Base-by-base conservation (phyloP, 2,329 filamentous ascomycete species). In the Alternaria panax region DNA sequence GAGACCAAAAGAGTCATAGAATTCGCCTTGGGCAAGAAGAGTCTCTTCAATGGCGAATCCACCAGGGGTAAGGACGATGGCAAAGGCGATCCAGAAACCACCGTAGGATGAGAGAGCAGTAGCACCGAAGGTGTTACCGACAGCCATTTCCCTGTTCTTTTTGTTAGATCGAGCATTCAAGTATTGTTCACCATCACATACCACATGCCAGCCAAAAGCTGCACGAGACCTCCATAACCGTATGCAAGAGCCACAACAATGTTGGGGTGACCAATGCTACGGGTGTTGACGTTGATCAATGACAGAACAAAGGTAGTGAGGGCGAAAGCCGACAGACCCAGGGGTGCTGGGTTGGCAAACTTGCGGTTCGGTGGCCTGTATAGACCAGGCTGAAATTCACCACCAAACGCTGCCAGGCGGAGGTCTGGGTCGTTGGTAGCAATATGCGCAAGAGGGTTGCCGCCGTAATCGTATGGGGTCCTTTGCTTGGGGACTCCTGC, bases 291-390 rank as follows among this genome's bases (percentile, higher is more conserved):
- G 66, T 84, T 84, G 75, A 84, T 82, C 48, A 80, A 68, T 5
- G 81, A 82, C 53, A 90, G 81, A 14, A 87, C 81, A 70, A 90
- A 88, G 9, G 87, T 89, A 9, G 88, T 89, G 64, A 88, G 72
- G n/a, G 87, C 86, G 76, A 90, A 90, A 78, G 85, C 86, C 51
- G 86, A 83, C 46, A 88, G 81, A 56, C 86, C 86, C 22, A 88
- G 80, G 9, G 86, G 86, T 58, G 85, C 85, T 46, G 86, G 86
- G 73, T 88, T 88, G 72, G 81, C 86, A 69, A 86, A 81, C 62
- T 83, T 85, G 75, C 78, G 78, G 50, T 67, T 71, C 22, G 76
- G 76, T 20, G 75, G 54, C 65, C 67, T 67, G 78, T 84, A 84
- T 20, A 82, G 78, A 77, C 82, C 82, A 11, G 82, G 82, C 66